A percentile compares a stretch with the other conserved stretches of the same genome.
These are phyloP conservation scores for Stevia rebaudiana DNA, from an alignment of 140 eudicot species.

Conservation along the genomic window DNA sequence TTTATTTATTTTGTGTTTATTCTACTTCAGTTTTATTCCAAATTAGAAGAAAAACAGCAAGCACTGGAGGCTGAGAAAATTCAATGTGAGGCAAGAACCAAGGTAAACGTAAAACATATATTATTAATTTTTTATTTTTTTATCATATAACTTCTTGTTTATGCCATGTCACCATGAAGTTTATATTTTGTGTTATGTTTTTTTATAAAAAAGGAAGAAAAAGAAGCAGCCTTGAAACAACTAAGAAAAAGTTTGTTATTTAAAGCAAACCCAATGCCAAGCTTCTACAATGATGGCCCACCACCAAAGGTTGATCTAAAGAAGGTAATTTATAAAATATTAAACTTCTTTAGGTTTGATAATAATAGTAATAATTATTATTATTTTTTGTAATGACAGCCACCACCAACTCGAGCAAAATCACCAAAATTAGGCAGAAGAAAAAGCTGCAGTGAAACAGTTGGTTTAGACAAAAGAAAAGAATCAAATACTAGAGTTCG, in stretches of 20 bases:
- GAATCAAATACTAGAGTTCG: conserved; percentile 34
- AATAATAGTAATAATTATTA: not conserved
- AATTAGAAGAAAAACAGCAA: conserved; percentile 82
- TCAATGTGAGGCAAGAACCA: conserved; percentile 70
- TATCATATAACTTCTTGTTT: not conserved
- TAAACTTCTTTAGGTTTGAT: not conserved
- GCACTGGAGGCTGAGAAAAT: conserved; percentile 82
- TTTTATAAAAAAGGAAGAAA: conserved; percentile 47
- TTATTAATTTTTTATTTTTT: not conserved
- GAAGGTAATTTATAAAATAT: conserved; percentile 44
- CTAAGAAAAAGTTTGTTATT: conserved; percentile 62
- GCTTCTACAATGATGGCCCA: conserved; percentile 87
- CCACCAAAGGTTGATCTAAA: conserved; percentile 81
- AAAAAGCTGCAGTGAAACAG: conserved; percentile 65
- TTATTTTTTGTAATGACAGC: conserved; percentile 25
- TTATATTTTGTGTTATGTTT: not conserved
- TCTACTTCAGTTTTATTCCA: conserved; percentile 53
- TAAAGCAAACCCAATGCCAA: conserved; percentile 94
- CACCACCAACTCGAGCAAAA: conserved; percentile 86
- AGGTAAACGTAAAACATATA: conserved; percentile 65
- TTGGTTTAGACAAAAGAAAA: conserved; percentile 33
- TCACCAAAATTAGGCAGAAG: conserved; percentile 90
- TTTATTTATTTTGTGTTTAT: conserved; percentile 2
- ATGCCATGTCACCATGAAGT: not conserved
- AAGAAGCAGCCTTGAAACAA: conserved; percentile 70